Evolutionary conservation across 768 basidiomycete species (phyloP).

Genomic region (Amanita pseudoporphyria): DNA sequence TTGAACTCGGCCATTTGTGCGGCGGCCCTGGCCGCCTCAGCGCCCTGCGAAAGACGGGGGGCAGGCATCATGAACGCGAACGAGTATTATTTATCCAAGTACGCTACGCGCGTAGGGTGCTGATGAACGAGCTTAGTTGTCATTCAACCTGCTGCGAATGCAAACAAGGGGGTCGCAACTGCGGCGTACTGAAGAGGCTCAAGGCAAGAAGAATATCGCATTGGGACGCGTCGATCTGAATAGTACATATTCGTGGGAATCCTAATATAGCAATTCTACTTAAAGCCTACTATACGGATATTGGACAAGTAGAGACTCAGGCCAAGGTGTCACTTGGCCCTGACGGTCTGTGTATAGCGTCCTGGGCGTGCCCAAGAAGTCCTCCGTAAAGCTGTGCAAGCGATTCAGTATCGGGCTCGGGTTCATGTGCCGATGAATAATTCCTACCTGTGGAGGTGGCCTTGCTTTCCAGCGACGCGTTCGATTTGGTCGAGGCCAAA

Average conservation of each 20-base stretch:
- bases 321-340: conserved; percentile 31
- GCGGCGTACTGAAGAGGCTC: not conserved
- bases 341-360: conserved; percentile 25
- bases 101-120: not conserved
- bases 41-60: conserved; percentile 38
- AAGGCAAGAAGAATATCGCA: not conserved
- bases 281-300: not conserved
- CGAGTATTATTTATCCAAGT: not conserved
- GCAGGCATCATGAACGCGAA: conserved; percentile 31
- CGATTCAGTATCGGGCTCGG: not conserved
- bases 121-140: not conserved
- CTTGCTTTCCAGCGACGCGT: conserved; percentile 27
- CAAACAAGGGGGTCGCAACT: not conserved
- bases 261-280: not conserved
- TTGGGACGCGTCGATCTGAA: not conserved
- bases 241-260: conserved; percentile 5
- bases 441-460: conserved; percentile 27
- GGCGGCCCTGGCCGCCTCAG: conserved; percentile 74
- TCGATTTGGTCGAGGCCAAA: conserved; percentile 33
- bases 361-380: conserved; percentile 20
- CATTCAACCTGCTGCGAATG: not conserved
- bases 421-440: not conserved
- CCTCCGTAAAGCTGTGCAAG: conserved; percentile 24
- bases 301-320: conserved; percentile 32
- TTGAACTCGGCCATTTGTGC: conserved; percentile 94